Base-by-base conservation (phyloP, 371 early-diverging fungal genomes). In the Paraphysoderma sedebokerense region DNA sequence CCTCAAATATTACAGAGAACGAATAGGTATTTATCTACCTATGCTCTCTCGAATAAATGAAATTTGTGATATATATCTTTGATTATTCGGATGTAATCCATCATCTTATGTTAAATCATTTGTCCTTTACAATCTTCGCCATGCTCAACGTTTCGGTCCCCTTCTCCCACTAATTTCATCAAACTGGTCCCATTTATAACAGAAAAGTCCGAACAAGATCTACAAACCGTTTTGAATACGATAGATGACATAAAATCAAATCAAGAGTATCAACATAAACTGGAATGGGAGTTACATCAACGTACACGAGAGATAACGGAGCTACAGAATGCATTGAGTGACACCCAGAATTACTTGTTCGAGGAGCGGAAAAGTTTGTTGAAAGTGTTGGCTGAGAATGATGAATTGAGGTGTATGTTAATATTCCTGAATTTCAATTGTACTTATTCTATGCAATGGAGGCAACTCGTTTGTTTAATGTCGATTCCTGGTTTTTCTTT, bases 351-450 rank as follows among this genome's bases (percentile, higher is more conserved):
- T 8, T 54, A 55, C 22, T 31, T 67, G 33, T 65, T 66, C 54
- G 67, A 70, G 31, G 73, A 72, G 49, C 54, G 71, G 19, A 60
- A 57, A 32, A 53, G 58, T 29, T 45, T 61, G 27, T 55, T 72
- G 23, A 49, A 42, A 34, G 52, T 63, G 4, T 34, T 70, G 22
- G 73, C 73, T 12, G 73, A 72, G 42, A 68, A 70, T 33, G 73
- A 72, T 48, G 57, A 57, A 30, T 36, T 72, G 49, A 66, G 67
- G 45, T 56, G 69, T 63, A 48, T 6, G 41, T 33, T 15, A 13
- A 32, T 44, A 4, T 23, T 27, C 55, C 38, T 3, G 5, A 19
- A 13, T 9, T 17, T 39, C 28, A n/a, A 22, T 11, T 15, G 27
- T 13, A 11, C 50, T 26, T 23, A 48, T 15, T n/a, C 11, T n/a